phyloP scores from a whole-genome alignment of 208 protist genomes.

The Crithidia expoeki region DNA sequence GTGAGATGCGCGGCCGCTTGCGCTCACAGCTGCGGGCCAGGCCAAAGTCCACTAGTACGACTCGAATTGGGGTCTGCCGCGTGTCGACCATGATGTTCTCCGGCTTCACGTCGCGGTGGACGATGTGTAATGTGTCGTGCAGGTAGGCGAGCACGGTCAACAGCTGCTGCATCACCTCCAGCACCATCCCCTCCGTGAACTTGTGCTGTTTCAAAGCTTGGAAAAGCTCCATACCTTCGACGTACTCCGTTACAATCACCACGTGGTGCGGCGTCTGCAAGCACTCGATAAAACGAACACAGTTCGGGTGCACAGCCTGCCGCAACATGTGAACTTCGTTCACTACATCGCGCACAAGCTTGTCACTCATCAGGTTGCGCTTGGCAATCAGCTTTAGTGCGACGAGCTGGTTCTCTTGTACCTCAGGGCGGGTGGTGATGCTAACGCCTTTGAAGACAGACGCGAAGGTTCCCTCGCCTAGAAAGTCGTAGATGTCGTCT shows the following conservation, averaged over 20 bases:
- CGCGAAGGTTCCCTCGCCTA: slow-evolving; percentile 83
- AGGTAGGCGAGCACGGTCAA: slow-evolving; percentile 79
- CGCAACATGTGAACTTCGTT: slow-evolving; percentile 85
- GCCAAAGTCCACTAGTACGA: slow-evolving; percentile 88
- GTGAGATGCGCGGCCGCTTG: slow-evolving; percentile 17
- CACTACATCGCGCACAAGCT: slow-evolving; percentile 66
- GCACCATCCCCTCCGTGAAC: slow-evolving; percentile 67
- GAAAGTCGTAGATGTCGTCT: slow-evolving; percentile 86
- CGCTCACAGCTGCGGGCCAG: slow-evolving; percentile 52
- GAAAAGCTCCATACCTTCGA: slow-evolving; percentile 82
- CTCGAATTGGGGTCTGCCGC: slow-evolving; percentile 36
- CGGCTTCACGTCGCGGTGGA: slow-evolving; percentile 90
- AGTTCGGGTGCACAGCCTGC: slow-evolving; percentile 68
- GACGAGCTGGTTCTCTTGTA: slow-evolving; percentile 53
- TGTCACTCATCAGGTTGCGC: slow-evolving; percentile 66
- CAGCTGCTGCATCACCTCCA: slow-evolving; percentile 76
- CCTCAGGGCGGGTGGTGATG: slow-evolving; percentile 35
- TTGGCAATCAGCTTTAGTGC: slow-evolving; percentile 89
- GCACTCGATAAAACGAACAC: slow-evolving; percentile 68
- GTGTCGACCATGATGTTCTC: slow-evolving; percentile 83
- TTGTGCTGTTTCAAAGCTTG: slow-evolving; percentile 54
- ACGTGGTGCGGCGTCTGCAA: slow-evolving; percentile 81
- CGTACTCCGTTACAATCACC: slow-evolving; percentile 87
- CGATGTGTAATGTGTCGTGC: slow-evolving; percentile 70
- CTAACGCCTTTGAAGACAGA: slow-evolving; percentile 79